Evolutionary conservation across 2,329 filamentous ascomycete genomes (phyloP).

Genomic region (Lecanicillium sp.): DNA sequence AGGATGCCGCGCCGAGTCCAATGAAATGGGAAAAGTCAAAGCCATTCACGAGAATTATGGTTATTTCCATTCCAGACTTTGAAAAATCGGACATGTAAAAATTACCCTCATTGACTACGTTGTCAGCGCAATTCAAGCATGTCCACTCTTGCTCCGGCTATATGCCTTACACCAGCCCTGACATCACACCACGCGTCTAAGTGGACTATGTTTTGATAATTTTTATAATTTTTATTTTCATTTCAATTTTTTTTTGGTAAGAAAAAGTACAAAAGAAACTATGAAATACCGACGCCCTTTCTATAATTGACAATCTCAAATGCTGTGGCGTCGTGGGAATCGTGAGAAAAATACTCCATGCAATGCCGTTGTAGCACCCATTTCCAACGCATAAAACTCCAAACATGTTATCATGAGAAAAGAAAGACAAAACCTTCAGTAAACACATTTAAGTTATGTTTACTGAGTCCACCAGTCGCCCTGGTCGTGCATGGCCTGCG

Average conservation of each 20-base stretch:
- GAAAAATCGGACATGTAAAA: no score
- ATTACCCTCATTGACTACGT: no score
- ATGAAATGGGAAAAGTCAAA: no score
- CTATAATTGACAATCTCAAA: conserved; percentile 6
- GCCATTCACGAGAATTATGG: no score
- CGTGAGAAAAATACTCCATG: conserved; percentile 9
- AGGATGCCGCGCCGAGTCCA: no score
- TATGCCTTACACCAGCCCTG: no score
- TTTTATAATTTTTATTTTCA: not conserved
- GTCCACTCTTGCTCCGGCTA: no score
- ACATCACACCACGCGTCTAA: not conserved
- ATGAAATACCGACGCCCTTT: conserved; percentile 1
- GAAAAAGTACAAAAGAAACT: not conserved
- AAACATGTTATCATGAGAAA: not conserved
- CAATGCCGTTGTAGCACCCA: conserved; percentile 9
- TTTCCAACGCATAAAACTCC: conserved; percentile 11
- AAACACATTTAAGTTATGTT: not conserved
- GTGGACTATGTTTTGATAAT: not conserved
- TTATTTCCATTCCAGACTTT: no score
- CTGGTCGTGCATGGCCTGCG: conserved; percentile 88
- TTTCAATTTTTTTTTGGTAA: not conserved
- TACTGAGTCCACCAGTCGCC: conserved; percentile 76
- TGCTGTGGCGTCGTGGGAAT: conserved; percentile 14
- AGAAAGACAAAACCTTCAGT: conserved; percentile 6
- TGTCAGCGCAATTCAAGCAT: no score